phyloP scores from a whole-genome alignment of 352 stramenopile genomes.

The Globisporangium middletonii region DNA sequence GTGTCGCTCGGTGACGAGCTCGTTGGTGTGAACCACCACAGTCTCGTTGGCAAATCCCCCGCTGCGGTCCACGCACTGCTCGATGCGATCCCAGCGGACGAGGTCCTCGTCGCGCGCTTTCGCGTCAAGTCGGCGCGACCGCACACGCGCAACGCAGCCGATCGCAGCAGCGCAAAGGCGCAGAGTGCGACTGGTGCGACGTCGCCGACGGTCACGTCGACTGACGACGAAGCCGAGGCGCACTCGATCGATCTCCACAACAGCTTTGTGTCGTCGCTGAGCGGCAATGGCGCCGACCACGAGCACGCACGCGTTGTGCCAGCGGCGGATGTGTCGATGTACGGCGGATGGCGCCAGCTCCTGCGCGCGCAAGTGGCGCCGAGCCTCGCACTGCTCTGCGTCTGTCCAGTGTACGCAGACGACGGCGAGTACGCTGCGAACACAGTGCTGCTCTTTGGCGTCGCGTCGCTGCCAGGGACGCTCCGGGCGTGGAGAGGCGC shows the following conservation, averaged over 20 bases:
- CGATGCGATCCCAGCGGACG: slow-evolving; percentile 21
- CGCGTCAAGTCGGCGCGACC: slow-evolving; percentile 20
- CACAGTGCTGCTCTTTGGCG: slow-evolving; percentile 63
- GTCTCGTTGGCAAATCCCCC: slow-evolving; percentile 29
- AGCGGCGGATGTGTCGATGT: slow-evolving; percentile 63
- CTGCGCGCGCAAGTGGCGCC: slow-evolving; percentile 26
- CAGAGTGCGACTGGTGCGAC: neutral
- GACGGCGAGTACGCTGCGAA: slow-evolving; percentile 72
- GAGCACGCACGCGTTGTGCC: slow-evolving; percentile 38
- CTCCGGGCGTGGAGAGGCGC: slow-evolving; percentile 64
- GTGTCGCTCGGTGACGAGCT: slow-evolving; percentile 48
- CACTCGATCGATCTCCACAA: slow-evolving; percentile 26
- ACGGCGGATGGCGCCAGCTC: slow-evolving; percentile 62
- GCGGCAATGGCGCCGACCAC: slow-evolving; percentile 22
- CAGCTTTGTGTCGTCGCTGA: slow-evolving; percentile 26
- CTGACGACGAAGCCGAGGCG: slow-evolving; percentile 15
- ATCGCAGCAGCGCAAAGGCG: neutral
- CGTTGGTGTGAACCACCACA: slow-evolving; percentile 56
- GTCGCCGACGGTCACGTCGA: neutral
- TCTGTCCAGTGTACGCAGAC: slow-evolving; percentile 68
- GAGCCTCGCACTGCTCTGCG: slow-evolving; percentile 41
- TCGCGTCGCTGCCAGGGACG: slow-evolving; percentile 37
- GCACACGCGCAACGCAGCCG: neutral
- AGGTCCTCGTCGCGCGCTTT: slow-evolving; percentile 40
- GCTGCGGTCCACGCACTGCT: slow-evolving; percentile 31